Base-by-base conservation (phyloP, 2,329 filamentous ascomycete species). In the Colletotrichum godetiae region DNA sequence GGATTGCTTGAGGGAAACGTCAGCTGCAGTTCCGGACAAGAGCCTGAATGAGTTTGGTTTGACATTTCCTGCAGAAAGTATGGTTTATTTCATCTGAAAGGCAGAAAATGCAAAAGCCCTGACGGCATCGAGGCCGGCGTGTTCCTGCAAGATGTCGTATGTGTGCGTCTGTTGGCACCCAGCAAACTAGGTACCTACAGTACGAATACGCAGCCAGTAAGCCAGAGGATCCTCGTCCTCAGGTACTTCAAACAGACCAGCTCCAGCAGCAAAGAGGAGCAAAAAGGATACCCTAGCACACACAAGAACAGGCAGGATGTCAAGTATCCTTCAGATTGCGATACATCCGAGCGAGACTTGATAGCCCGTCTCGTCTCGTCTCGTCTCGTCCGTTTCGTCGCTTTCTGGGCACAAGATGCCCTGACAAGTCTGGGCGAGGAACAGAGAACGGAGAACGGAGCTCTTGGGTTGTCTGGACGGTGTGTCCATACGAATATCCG, bases 101-200 rank as follows among this genome's bases (percentile, higher is more conserved):
- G 27, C 35, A 56, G 56, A 10, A 10, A 13, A 31, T 15, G 24
- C 53, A 56, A 15, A 29, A 15, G 49, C 42, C 60, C 42, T 64
- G 49, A 42, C 24, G 42, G 67, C 59, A 24, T 69, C 70, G 57
- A 70, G 52, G 31, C 53, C 61, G 60, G 70, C 62, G 49, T 37
- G 27, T 46, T 72, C 61, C 61, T 74, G 72, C 61, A 72, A 58
- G 71, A 52, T 67, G 72, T 72, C 68, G 72, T 72, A 72, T 52
- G 37, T 63, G 56, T 72, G 62, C 59, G 49, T 61, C 49, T 66
- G 60, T 35, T 63, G 60, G 46, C 56, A 55, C 11, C 35, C 49
- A 52, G 57, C 31, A 33, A 42, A 27, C 33, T 27, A 29, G 27
- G 3, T 29, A 60, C 37, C 37, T 42, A 42, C 37, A 19, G 37